Evolutionary conservation across 768 basidiomycete genomes (phyloP), one percentile per base, ranked within the genome.

Genomic region (Aureoboletus auriporus): DNA sequence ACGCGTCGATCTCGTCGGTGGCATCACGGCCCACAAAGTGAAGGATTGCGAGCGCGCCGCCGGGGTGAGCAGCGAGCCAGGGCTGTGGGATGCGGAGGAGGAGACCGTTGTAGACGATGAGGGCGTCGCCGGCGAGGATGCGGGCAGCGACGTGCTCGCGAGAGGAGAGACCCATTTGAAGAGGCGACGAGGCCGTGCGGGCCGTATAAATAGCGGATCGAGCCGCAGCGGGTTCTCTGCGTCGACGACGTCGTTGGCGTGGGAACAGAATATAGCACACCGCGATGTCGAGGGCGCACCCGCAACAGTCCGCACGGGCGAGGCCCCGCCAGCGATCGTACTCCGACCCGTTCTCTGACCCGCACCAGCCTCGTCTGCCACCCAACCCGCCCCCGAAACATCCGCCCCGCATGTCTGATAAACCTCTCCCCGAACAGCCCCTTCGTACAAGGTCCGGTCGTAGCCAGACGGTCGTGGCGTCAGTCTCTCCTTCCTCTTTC

Each of bases 21-120:
- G 95, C 94, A 63, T 99, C 94, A 47, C 95, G 79, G 4, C 95
- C 96, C 36, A 97, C 83, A 59, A 93, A 97, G 69, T 99, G 96
- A 23, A 95, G 82, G 49, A 99, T 80, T 12, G 93, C 78, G 42
- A 97, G 84, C 5, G 79, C 67, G 34, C 95, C 93, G 37, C 96
- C 96, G 1, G 96, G 96, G 63, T 98, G 95, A 5, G 79, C 73
- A 5, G 77, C 69, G n/a, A 93, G 81, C 93, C 93, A 97, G 12
- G 73, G 65, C 10, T 73, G 67, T 6, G 91, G 81, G 12, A 92
- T 80, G 40, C 76, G 76, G 43, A 86, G 77, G 57, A 86, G 77
- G 48, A 75, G 70, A 59, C 74, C 73, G 61, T 76, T 69, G 72
- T 86, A 86, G 52, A 95, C 75, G 73, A 95, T 74, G 62, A 94